Evolutionary conservation across 495 filamentous ascomycete species (phyloP), one percentile per base, ranked within the genome.

Genomic region (Usnea hakonensis): DNA sequence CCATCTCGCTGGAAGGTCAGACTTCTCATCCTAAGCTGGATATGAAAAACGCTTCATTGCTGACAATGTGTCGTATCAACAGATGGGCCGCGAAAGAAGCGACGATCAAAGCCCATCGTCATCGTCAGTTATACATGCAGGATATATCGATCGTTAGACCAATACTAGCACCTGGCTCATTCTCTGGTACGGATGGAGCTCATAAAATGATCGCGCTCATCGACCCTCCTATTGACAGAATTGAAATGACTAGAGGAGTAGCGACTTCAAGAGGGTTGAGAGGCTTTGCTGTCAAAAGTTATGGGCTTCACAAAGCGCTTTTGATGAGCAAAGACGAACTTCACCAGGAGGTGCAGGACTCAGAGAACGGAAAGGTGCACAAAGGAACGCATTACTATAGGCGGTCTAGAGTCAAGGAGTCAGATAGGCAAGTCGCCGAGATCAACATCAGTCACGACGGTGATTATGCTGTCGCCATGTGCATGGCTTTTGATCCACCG

Each of bases 21-120:
- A 71, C 32, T 36, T 16, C 11, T 37, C n/a, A 17, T 40, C 19
- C 30, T 43, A 19, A 37, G 32, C 33, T 32, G n/a, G 9, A n/a
- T 40, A 19, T 38, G 5, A 26, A 60, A 35, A 35, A 76, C 35
- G 23, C 41, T 52, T 43, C n/a, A 19, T 57, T n/a, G 33, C 55
- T 63, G 40, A 59, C 23, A 37, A 56, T 41, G 26, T 9, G 9
- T 46, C 16, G 38, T 8, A 21, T 48, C 17, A 17, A 35, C 41
- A 76, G 83, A 64, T 87, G 79, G 69, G 84, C 85, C 11, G 84
- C 83, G 0, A 88, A 88, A 68, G 85, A 88, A 70, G 84, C 85
- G 0, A 75, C 73, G n/a, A 79, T 84, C 48, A 88, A 88, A 68
- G 84, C 85, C 5, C 78, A 81, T 59, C 70, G 71, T 3, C 64